These are phyloP conservation scores for Kernera saxatilis DNA, from an alignment of 345 rosid species.

Conservation along the genomic window DNA sequence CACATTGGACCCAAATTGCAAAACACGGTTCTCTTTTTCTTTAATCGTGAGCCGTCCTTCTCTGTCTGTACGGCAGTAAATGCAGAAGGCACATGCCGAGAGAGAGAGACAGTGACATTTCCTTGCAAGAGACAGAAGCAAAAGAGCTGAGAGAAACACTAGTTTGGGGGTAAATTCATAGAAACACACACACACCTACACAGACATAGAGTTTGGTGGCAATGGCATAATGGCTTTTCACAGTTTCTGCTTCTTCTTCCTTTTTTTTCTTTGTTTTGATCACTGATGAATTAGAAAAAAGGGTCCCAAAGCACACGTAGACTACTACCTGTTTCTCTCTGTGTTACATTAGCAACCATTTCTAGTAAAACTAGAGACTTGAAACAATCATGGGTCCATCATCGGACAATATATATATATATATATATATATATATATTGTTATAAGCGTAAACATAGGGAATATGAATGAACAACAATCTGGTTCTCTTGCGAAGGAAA, in stretches of 20 bases:
- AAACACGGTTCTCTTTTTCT: constrained; percentile 1
- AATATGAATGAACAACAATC: constrained; percentile 10
- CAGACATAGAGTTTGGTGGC: constrained; percentile 12
- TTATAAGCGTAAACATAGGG: background rate
- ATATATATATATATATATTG: background rate
- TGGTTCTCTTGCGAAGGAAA: constrained; percentile 13
- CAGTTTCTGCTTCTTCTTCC: background rate
- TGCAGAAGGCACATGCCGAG: constrained; percentile 24
- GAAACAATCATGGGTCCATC: constrained; percentile 5
- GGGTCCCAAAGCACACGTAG: constrained; percentile 12
- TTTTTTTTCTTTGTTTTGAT: background rate
- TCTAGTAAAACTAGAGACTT: background rate
- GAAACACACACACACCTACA: background rate
- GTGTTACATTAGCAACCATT: background rate
- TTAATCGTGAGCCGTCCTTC: constrained; percentile 19
- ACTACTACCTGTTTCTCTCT: constrained; percentile 8
- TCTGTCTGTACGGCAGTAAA: constrained; percentile 25
- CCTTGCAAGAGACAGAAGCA: constrained; percentile 5
- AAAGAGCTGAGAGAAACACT: constrained; percentile 9
- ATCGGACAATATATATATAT: background rate
- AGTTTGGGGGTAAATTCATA: background rate
- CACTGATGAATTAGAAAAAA: background rate
- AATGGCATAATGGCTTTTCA: constrained; percentile 8
- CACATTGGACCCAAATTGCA: constrained; percentile 14
- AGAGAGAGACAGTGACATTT: constrained; percentile 15